Conservation (phyloP, 768 basidiomycete genomes). For the Phylloporus rhodoxanthus region DNA sequence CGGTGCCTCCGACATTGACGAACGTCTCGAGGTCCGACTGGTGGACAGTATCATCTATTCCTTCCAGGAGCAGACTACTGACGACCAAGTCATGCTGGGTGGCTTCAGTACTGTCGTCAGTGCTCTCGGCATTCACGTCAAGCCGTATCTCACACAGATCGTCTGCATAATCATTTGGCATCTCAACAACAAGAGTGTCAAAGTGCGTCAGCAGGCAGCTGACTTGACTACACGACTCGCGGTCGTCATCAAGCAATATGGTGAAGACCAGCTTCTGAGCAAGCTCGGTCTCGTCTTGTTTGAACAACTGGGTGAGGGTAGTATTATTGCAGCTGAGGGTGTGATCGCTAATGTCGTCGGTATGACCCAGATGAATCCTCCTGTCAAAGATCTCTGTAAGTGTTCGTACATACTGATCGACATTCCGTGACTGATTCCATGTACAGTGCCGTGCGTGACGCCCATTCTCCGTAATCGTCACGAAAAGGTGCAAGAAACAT, state of each 20-base stretch:
- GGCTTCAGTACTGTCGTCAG: conserved; percentile 99
- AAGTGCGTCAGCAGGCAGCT: conserved; percentile 98
- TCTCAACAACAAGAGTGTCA: conserved; percentile 98
- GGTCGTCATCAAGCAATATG: conserved; percentile 97
- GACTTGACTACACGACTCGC: conserved; percentile 92
- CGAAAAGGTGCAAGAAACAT: conserved; percentile 99
- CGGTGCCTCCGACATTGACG: conserved; percentile 97
- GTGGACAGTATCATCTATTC: conserved; percentile 99
- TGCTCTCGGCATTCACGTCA: conserved; percentile 92
- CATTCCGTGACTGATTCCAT: not conserved
- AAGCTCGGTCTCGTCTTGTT: no score
- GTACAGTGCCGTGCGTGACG: conserved; percentile 96
- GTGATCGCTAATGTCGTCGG: conserved; percentile 99
- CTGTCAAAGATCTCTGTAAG: conserved; percentile 97
- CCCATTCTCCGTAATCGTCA: conserved; percentile 99
- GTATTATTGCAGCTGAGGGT: conserved; percentile 97
- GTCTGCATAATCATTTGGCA: no score
- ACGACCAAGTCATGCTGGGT: conserved; percentile 98
- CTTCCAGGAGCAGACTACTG: conserved; percentile 99
- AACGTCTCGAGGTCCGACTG: conserved; percentile 86
- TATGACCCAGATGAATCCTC: conserved; percentile 99
- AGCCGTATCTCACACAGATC: conserved; percentile 97
- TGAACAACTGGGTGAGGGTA: no score
- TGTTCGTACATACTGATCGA: conserved; percentile 17
- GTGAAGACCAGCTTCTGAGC: no score